Conservation (phyloP, 305 asterid genomes). For the Fraxinus floribunda region DNA sequence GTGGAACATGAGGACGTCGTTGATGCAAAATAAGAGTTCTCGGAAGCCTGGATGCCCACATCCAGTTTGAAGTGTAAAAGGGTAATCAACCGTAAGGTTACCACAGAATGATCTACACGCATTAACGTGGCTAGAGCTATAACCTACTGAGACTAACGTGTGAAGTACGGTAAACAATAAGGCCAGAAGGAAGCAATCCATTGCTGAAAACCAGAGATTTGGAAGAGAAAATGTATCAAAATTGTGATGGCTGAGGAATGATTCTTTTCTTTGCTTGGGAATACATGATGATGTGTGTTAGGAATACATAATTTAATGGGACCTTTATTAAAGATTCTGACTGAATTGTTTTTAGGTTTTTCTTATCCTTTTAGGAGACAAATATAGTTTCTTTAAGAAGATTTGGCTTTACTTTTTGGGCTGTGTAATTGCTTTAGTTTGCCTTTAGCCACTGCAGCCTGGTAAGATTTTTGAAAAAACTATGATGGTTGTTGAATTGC, state of each 20-base stretch:
- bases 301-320: conserved; percentile 19
- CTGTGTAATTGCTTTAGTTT: conserved; percentile 32
- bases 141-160: conserved; percentile 21
- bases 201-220: conserved; percentile 24
- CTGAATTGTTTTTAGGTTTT: conserved; percentile 35
- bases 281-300: background rate
- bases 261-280: conserved; percentile 85
- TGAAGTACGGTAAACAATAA: conserved; percentile 27
- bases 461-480: conserved; percentile 2
- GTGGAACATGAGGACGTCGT: conserved; percentile 82
- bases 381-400: conserved; percentile 36
- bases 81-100: conserved; percentile 73
- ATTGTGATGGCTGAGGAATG: conserved; percentile 13
- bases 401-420: conserved; percentile 35
- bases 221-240: background rate
- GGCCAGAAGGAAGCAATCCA: conserved; percentile 34
- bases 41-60: conserved; percentile 87
- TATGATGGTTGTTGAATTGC: conserved; percentile 19
- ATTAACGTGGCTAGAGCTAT: conserved; percentile 41
- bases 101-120: conserved; percentile 84
- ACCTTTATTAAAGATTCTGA: conserved; percentile 41
- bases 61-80: conserved; percentile 70
- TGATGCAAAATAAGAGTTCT: conserved; percentile 79
- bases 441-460: conserved; percentile 22
- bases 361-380: conserved; percentile 27